Evolutionary conservation across 2,329 filamentous ascomycete species (phyloP).

Genomic region (Leptographium radiaticola): DNA sequence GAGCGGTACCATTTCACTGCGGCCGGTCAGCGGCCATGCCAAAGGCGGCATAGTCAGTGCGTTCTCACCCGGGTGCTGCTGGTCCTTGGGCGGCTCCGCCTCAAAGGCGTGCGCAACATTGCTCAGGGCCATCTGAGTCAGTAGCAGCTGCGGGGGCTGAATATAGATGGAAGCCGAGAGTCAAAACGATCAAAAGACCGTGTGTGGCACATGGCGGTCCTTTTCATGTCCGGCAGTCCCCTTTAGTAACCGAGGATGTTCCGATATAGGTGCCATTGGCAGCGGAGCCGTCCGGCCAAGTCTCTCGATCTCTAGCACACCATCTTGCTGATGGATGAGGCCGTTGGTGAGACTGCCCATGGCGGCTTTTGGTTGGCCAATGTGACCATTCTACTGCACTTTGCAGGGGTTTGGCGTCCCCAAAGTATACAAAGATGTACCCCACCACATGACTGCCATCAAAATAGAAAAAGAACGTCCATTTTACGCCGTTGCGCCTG

Average conservation of each 20-base stretch:
- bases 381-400: background rate
- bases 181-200: too few species aligned
- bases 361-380: background rate
- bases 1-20: constrained; percentile 51
- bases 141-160: background rate
- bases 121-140: background rate
- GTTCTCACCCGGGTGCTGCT: background rate
- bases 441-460: too few species aligned
- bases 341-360: background rate
- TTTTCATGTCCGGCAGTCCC: too few species aligned
- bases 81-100: background rate
- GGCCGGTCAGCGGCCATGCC: background rate
- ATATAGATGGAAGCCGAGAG: background rate
- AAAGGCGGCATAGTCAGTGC: background rate
- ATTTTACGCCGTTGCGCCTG: too few species aligned
- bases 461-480: too few species aligned
- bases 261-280: background rate
- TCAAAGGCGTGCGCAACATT: background rate
- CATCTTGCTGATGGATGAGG: background rate
- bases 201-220: too few species aligned
- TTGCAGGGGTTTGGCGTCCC: too few species aligned
- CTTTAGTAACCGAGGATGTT: background rate
- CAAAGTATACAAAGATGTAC: too few species aligned
- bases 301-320: background rate
- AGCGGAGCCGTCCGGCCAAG: background rate